Evolutionary conservation across 2,329 filamentous ascomycete genomes (phyloP), one percentile per base, ranked within the genome.

Genomic region (Paraconiothyrium sp.): DNA sequence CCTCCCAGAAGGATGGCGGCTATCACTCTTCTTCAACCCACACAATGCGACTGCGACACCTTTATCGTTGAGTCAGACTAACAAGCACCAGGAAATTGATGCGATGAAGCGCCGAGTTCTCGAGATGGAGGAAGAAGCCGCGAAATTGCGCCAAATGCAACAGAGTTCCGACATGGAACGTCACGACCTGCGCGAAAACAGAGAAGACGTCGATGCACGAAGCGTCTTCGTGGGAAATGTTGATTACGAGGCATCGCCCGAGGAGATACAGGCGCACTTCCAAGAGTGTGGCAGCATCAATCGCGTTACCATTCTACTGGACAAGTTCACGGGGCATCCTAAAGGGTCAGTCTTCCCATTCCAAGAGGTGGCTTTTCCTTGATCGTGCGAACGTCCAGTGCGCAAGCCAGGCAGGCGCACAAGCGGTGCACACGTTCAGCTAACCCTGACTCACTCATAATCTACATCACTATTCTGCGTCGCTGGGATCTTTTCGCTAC

Each of bases 151-250:
- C 34, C 80, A 82, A 9, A 83, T 88, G 81, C 84, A 87, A 48
- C 84, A 83, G 16, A 84, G 71, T 57, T 86, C 98, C 64, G 94
- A 98, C 78, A 89, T 94, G 77, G 91, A 95, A 73, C 90, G 89
- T 65, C 89, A 93, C 67, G 92, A 92, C 71, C 85, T 95, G 64
- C 88, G 91, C 68, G 95, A 98, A 77, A 93, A 94, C 83, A 97
- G 96, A 81, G 94, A 97, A 79, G 96, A 97, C 70, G 89, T 99
- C 62, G 95, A 99, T 81, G 90, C 90, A 69, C 90, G 95, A 74
- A 97, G 93, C 82, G 93, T 99, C 80, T 99, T 99, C 78, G 95
- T 99, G 48, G 95, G 95, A 70, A 99, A 99, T 72, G 95, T 99
- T 68, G 95, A 99, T 81, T 99, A 99, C 80, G 94, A 92, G 65